A percentile compares a stretch with the other conserved stretches of the same genome.
Conservation (phyloP, 2,329 filamentous ascomycete genomes). For the Aspergillus sp. region DNA sequence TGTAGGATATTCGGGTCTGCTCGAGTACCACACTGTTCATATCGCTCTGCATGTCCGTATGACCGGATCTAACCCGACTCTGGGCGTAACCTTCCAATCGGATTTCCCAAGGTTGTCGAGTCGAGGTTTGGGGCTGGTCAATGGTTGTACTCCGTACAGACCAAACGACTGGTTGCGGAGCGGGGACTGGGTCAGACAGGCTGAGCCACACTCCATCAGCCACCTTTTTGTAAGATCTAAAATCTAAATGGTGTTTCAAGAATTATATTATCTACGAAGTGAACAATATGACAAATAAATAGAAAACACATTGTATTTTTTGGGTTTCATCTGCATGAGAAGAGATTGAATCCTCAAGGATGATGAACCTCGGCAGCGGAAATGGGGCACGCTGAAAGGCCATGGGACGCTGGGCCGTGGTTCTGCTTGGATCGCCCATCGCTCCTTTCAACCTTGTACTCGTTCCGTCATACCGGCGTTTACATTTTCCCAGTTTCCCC, state of each 20-base stretch:
- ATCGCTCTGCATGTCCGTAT: background rate
- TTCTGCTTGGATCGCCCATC: background rate
- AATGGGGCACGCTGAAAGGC: background rate
- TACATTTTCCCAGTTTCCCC: background rate
- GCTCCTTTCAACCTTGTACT: background rate
- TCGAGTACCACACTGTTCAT: background rate
- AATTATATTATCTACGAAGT: too few relatives aligned
- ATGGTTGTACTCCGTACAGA: background rate
- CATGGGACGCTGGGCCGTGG: too few relatives aligned
- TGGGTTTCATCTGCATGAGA: background rate
- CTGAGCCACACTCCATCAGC: slow-evolving; percentile 3
- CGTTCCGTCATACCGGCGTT: background rate
- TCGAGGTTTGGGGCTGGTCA: background rate
- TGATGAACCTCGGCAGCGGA: background rate
- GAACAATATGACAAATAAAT: background rate
- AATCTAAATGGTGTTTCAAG: background rate
- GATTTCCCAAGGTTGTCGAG: background rate
- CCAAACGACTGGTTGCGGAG: background rate
- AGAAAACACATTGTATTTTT: background rate
- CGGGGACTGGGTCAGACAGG: background rate
- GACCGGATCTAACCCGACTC: background rate
- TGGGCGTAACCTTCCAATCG: background rate
- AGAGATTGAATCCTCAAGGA: background rate
- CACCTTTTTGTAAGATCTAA: background rate
- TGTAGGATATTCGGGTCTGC: background rate